Base-by-base conservation (phyloP, 352 stramenopile species). In the Phytophthora foliorum region DNA sequence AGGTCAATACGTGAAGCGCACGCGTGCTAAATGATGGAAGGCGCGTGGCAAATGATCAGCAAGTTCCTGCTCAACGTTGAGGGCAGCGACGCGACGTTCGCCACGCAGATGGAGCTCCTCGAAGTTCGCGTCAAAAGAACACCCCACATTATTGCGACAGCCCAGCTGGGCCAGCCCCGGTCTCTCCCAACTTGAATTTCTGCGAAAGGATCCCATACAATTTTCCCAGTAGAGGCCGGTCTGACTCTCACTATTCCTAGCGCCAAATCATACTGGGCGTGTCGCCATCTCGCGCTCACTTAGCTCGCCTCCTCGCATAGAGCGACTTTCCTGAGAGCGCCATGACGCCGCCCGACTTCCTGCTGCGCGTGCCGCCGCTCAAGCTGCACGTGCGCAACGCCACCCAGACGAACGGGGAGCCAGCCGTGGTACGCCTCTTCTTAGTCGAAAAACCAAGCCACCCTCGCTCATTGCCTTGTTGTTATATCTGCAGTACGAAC, bases 381-480 rank as follows among this genome's bases (percentile, higher is more conserved):
- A 88, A 88, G 61, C 56, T 89, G 27, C 79, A 87, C 45, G 81
- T 89, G 64, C 77, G 81, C 72, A 86, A 80, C 55, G 79, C 75
- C 45, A 89, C 81, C 13, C 81, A 89, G 48, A 81, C 72, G 7
- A 81, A 83, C 29, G 77, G 70, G 52, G 79, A 88, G 54, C 65
- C 75, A 24, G 77, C 81, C 7, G 67, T 89, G 64, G 81, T 89
- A 80, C 75, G 77, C 6, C 13, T 49, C 39, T 46, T n/a, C 39
- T 73, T 57, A 57, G 49, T 63, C 44, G 42, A 66, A 55, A 21
- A 32, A 13, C 10, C 53, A 44, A 58, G 17, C 48, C 22, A 41
- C 32, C 17, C 62, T 42, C 50, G 24, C 16, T 54, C 6, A 38
- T 27, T 57, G 11, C 22, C 42, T 38, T 54, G 32, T 34, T 27